Evolutionary conservation across 164 flowering plant species (phyloP), one percentile per base, ranked within the genome.

Genomic region (Magnolia officinalis): DNA sequence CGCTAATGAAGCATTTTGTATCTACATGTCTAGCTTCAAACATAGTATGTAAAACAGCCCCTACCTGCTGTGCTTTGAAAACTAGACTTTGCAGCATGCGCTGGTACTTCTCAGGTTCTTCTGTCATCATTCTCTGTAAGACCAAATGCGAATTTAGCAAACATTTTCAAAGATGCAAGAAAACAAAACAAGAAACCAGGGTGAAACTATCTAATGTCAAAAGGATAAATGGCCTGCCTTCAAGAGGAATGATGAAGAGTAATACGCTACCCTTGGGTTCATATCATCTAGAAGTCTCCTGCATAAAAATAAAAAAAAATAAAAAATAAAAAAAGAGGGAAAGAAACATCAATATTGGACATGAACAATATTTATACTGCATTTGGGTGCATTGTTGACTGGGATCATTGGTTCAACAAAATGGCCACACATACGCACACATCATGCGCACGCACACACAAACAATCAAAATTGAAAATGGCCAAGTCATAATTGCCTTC

Each of bases 81-180:
- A 96, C 87, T 74, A 96, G 97, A 82, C 79, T 90, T 76, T 94
- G 98, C 75, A 96, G 95, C 88, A 88, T 85, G 20, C 89, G 87
- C 79, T 96, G 97, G 81, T 96, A 96, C 76, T 83, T 89, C 64
- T 96, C 99, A 63, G 97, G 93, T 78, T 92, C 91, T 72, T 92
- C 98, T 14, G 97, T 91, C 99, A 96, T 94, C 98, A 96, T 92
- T 79, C 97, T 89, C 99, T 96, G 94, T 51, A 83, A 83, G 75
- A 50, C 24, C 74, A 73, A 55, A 49, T 20, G 74, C 11, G 0
- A 77, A 76, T 37, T 81, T 50, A 78, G n/a, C 63, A 29, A 67
- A 71, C 55, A 55, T 20, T 51, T 11, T 3, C 75, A 65, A 74
- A 10, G 49, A 76, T 65, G 72, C 13, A 76, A 67, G 65, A 65